Base-by-base conservation (phyloP, 2,329 filamentous ascomycete species). In the Penicillium sclerotiorum region DNA sequence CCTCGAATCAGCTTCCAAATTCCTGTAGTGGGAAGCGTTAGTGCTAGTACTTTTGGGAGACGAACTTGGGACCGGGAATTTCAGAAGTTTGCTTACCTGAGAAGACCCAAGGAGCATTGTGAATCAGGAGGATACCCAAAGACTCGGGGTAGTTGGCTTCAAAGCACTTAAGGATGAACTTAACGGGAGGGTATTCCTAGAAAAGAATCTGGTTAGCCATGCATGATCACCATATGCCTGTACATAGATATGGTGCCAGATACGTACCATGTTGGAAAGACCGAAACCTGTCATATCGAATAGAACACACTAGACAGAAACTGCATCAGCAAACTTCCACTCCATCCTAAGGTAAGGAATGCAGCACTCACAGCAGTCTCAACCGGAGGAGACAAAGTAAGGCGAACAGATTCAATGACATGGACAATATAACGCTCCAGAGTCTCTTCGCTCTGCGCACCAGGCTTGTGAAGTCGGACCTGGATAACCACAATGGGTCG, bases 151-250 rank as follows among this genome's bases (percentile, higher is more conserved):
- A 97, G 68, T 96, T 96, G 48, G 92, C 92, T 76, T 97, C 93
- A 65, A 97, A 96, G 69, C 90, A 95, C 72, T 94, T 94, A 70
- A 96, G 94, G 85, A 97, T 95, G 73, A 96, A 96, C 67, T 95
- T 96, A 45, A 99, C 89, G 0, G 94, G 93, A 0, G 89, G 85
- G 70, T 97, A 97, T 73, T 99, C 94, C 84, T 87, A 35, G 18
- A 15, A n/a, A n/a, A n/a, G n/a, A 2, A 12, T 8, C 8, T 9
- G 28, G 17, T 27, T 17, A 41, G 20, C 15, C 18, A 35, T 18
- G 5, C 1, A 9, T 22, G 8, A 44, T 12, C 23, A 23, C 5
- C 6, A 15, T 1, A 25, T 23, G 11, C n/a, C 8, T 23, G 20
- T 9, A 28, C n/a, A n/a, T n/a, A n/a, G 18, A 2, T 17, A 21